These are phyloP conservation scores for Mimosa pudica DNA, from an alignment of 306 rosid species.

Conservation along the genomic window DNA sequence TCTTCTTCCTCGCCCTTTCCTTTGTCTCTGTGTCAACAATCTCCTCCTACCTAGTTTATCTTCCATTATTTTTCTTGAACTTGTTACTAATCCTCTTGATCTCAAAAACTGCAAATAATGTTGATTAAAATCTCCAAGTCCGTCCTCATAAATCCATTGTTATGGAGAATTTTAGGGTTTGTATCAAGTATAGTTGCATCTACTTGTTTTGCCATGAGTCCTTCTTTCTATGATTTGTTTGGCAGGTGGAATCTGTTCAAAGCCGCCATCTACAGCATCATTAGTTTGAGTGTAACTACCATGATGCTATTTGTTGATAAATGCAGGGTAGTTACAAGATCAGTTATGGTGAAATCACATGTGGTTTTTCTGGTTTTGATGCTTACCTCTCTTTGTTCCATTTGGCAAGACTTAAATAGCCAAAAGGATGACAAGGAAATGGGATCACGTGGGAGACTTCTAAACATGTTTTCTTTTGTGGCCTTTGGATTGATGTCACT, in stretches of 20 bases:
- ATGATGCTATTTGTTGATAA: background rate
- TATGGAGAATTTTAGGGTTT: background rate
- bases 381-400: constrained; percentile 12
- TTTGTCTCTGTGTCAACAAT: background rate
- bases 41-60: background rate
- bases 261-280: background rate
- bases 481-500: background rate
- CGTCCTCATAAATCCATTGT: background rate
- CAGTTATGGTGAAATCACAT: background rate
- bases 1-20: background rate
- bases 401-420: background rate
- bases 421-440: background rate
- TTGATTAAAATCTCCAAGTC: background rate
- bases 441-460: background rate
- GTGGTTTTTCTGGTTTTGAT: background rate
- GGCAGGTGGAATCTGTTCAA: background rate
- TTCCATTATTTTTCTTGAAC: background rate
- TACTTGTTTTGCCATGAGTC: constrained; percentile 7
- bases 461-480: background rate
- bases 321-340: background rate
- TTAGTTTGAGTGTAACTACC: background rate
- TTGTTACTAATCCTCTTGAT: background rate
- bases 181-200: background rate
- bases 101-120: background rate
- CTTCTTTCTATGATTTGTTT: background rate